Percentiles rank a stretch among this genome's conserved stretches.
Evolutionary conservation across 345 rosid species (phyloP).

Genomic region (Psidium friedrichsthalianum): DNA sequence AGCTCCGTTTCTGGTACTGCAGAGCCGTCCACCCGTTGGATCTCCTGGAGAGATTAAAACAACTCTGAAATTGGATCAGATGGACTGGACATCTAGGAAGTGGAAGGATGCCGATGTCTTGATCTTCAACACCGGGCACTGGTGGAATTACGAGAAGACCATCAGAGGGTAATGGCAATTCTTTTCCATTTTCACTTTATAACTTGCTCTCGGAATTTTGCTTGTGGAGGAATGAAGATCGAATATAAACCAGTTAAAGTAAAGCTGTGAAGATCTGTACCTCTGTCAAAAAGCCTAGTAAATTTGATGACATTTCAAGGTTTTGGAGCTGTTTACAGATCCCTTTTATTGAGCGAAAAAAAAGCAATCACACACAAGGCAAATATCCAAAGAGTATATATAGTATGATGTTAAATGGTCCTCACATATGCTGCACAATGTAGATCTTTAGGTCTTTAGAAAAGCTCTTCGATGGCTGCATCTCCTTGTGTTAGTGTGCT

Average conservation of each 20-base stretch:
- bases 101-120: constrained; percentile 80
- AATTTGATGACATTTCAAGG: not conserved
- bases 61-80: constrained; percentile 66
- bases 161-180: constrained; percentile 48
- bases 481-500: not conserved
- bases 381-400: not conserved
- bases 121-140: constrained; percentile 84
- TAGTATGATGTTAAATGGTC: not conserved
- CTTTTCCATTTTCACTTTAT: not conserved
- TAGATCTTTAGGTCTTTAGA: not conserved
- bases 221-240: not conserved
- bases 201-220: not conserved
- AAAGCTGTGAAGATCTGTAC: not conserved
- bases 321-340: not conserved
- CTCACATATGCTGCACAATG: not conserved
- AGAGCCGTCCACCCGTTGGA: constrained; percentile 69
- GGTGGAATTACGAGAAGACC: constrained; percentile 98
- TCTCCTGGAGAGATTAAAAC: constrained; percentile 38
- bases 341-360: not conserved
- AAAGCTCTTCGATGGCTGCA: not conserved
- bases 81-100: constrained; percentile 68
- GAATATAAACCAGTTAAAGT: not conserved
- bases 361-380: not conserved
- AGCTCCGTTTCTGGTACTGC: constrained; percentile 76
- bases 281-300: not conserved